Conservation (phyloP, 2,329 filamentous ascomycete genomes). For the Talaromyces amestolkiae region DNA sequence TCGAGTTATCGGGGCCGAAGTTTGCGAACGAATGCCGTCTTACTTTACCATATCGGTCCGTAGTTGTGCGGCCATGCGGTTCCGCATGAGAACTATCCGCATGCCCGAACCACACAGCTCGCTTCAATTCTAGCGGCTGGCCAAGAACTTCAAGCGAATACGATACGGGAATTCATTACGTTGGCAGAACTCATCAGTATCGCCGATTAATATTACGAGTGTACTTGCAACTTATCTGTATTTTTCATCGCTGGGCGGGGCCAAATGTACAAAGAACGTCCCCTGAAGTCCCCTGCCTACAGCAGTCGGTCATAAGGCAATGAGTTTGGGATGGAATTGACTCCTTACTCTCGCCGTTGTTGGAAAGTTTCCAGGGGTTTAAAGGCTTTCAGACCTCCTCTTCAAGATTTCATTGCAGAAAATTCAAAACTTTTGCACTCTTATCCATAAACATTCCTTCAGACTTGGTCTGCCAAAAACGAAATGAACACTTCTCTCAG, state of each 20-base stretch:
- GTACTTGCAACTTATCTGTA: neutral
- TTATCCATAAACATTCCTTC: neutral
- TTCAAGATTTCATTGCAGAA: neutral
- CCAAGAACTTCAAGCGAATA: neutral
- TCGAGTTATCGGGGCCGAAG: neutral
- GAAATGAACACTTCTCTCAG: neutral
- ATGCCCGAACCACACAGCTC: slow-evolving; percentile 9
- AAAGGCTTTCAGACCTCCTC: neutral
- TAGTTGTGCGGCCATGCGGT: slow-evolving; percentile 10
- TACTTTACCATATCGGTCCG: neutral
- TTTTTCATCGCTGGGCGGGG: neutral
- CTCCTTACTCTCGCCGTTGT: neutral
- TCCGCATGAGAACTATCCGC: slow-evolving; percentile 10
- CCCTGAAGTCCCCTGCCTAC: neutral
- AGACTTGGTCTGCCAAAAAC: neutral
- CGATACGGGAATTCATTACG: neutral
- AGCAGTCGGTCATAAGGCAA: neutral
- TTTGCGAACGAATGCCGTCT: neutral
- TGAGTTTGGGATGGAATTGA: neutral
- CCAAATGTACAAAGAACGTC: neutral
- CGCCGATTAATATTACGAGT: neutral
- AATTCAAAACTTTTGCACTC: neutral
- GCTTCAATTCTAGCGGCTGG: neutral
- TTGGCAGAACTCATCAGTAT: neutral
- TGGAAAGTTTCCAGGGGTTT: neutral